Base-by-base conservation (phyloP, 2,329 filamentous ascomycete genomes). In the Cladobotryum mycophilum region DNA sequence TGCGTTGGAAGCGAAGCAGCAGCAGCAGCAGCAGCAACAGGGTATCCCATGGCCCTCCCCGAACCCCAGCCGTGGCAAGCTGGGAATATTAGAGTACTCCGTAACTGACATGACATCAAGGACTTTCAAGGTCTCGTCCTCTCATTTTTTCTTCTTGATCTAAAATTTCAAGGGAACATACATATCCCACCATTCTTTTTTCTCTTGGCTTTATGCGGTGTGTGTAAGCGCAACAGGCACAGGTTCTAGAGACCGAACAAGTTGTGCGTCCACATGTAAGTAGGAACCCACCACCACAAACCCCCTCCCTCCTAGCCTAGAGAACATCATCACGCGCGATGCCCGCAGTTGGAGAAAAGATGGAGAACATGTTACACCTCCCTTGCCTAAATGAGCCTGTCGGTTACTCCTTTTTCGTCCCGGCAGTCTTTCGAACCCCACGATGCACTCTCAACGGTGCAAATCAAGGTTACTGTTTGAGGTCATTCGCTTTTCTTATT, bases 261-360 rank as follows among this genome's bases (percentile, higher is more conserved):
- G 18, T 13, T 6, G n/a, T 35, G 15, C 17, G 48, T 34, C 22
- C 25, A 35, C 22, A 45, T 48, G 45, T 41, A 45, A 45, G 41
- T 52, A 25, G 34, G 34, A 36, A 38, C 14, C 36, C 36, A 30
- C 25, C 25, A 30, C 25, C 25, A 7, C 25, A 7, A 7, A 7
- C 25, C 25, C 25, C 25, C 25, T 11, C 25, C 9, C 25, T 30
- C 25, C 25, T 6, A 30, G 25, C 25, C 45, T 40, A 45, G 35
- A 18, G 37, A 25, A 34, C 18, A 41, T 35, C 34, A 52, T 52
- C 49, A 52, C 49, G 49, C 49, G 49, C 41, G 18, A 25, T 36
- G 12, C 45, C 49, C 2, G 8, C 46, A 22, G 20, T 30, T 30
- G 25, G 25, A 30, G 25, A 30, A 30, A 30, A 50, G 36, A 35